Percentiles rank a stretch among this genome's conserved stretches.
Conservation (phyloP, 2,329 filamentous ascomycete species). For the Dendryphion nanum region DNA sequence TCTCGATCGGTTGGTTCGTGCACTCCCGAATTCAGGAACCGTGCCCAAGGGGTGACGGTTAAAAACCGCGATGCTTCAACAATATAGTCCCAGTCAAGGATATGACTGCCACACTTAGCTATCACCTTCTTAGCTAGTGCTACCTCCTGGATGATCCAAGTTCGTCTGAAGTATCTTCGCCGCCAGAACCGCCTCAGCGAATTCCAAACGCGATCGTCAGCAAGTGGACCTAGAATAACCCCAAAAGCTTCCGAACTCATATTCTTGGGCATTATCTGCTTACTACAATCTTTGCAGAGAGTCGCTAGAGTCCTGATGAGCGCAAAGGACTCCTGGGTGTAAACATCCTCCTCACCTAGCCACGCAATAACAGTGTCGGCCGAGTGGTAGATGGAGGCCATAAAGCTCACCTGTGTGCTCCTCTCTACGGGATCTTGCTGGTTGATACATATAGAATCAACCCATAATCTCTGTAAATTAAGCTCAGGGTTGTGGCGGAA, state of each 20-base stretch:
- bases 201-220: slow-evolving; percentile 2
- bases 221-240: not conserved
- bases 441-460: not conserved
- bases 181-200: slow-evolving; percentile 6
- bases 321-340: slow-evolving; percentile 3
- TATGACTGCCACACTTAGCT: slow-evolving; percentile 11
- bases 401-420: not conserved
- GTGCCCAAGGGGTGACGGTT: slow-evolving; percentile 9
- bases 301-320: slow-evolving; percentile 2
- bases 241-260: not conserved
- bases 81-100: slow-evolving; percentile 7
- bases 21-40: not conserved
- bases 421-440: not conserved
- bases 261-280: not conserved
- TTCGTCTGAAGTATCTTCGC: slow-evolving; percentile 6
- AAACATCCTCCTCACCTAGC: slow-evolving; percentile 5
- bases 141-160: slow-evolving; percentile 11
- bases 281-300: not conserved
- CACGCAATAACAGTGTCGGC: not conserved
- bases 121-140: slow-evolving; percentile 6
- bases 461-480: slow-evolving; percentile 3
- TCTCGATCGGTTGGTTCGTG: not conserved
- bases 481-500: not conserved
- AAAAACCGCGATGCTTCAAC: slow-evolving; percentile 7
- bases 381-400: not conserved